phyloP scores from a whole-genome alignment of 2,329 filamentous ascomycete species.

The Penicillium corylophilum region DNA sequence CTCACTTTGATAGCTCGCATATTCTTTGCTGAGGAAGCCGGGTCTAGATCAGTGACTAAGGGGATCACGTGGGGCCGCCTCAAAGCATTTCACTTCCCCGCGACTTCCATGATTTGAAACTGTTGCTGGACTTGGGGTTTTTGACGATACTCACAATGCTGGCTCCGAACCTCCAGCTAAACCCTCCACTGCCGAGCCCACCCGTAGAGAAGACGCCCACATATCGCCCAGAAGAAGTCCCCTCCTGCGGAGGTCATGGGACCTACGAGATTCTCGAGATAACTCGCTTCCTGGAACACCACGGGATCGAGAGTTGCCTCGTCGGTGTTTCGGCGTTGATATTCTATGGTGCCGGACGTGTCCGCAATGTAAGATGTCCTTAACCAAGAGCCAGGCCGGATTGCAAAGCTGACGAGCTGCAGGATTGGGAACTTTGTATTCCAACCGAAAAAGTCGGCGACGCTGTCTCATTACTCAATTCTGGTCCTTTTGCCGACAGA shows the following conservation, averaged over 20 bases:
- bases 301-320: slow-evolving; percentile 30
- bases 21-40: neutral
- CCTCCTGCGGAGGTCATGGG: slow-evolving; percentile 25
- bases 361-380: slow-evolving; percentile 23
- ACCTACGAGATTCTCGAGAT: slow-evolving; percentile 28
- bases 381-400: neutral
- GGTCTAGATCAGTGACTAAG: slow-evolving; percentile 19
- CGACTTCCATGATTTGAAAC: slow-evolving; percentile 3
- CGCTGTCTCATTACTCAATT: slow-evolving; percentile 24
- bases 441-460: slow-evolving; percentile 24
- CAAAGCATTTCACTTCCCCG: slow-evolving; percentile 16
- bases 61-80: slow-evolving; percentile 15
- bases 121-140: neutral
- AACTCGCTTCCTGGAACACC: slow-evolving; percentile 25
- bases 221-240: slow-evolving; percentile 19
- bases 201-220: slow-evolving; percentile 12
- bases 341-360: slow-evolving; percentile 28
- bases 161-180: slow-evolving; percentile 17
- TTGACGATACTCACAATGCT: slow-evolving; percentile 13
- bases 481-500: slow-evolving; percentile 17
- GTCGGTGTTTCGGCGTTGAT: slow-evolving; percentile 29
- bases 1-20: neutral
- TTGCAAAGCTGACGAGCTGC: slow-evolving; percentile 4
- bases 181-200: slow-evolving; percentile 12
- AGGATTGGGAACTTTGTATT: slow-evolving; percentile 31